Evolutionary conservation across 306 rosid genomes (phyloP).

Genomic region (Heteromeles arbutifolia): DNA sequence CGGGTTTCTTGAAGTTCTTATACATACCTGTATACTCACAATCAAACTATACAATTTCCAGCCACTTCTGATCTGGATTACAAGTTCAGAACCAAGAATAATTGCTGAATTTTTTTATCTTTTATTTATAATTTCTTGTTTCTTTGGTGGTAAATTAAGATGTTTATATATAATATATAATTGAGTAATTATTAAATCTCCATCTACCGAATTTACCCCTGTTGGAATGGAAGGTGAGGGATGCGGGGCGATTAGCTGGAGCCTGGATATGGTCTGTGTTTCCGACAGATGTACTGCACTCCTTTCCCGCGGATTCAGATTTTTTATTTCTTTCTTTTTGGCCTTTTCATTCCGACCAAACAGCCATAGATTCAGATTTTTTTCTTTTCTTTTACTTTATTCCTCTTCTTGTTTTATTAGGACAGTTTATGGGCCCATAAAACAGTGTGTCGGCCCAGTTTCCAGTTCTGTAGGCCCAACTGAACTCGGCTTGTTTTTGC

Average conservation of each 20-base stretch:
- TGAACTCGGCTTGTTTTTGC: neutral
- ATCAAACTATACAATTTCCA: neutral
- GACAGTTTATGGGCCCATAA: neutral
- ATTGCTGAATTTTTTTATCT: neutral
- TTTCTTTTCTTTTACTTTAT: neutral
- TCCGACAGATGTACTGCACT: slow-evolving; percentile 26
- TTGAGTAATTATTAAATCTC: slow-evolving; percentile 1
- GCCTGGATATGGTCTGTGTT: neutral
- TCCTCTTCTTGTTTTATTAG: neutral
- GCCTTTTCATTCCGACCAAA: neutral
- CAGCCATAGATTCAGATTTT: neutral
- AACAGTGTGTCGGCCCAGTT: neutral
- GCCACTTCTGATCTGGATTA: neutral
- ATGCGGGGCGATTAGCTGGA: neutral
- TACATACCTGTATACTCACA: neutral
- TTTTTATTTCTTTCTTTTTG: neutral
- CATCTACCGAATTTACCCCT: neutral
- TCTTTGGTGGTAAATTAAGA: neutral
- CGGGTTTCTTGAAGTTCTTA: neutral
- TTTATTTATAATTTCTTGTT: neutral
- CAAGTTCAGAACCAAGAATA: neutral
- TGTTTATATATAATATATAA: neutral
- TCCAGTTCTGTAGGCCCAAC: neutral
- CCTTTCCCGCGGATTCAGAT: slow-evolving; percentile 5
- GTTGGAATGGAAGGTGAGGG: slow-evolving; percentile 26